Evolutionary conservation across 2,329 filamentous ascomycete genomes (phyloP).

Genomic region (Bipolaris gigantea): DNA sequence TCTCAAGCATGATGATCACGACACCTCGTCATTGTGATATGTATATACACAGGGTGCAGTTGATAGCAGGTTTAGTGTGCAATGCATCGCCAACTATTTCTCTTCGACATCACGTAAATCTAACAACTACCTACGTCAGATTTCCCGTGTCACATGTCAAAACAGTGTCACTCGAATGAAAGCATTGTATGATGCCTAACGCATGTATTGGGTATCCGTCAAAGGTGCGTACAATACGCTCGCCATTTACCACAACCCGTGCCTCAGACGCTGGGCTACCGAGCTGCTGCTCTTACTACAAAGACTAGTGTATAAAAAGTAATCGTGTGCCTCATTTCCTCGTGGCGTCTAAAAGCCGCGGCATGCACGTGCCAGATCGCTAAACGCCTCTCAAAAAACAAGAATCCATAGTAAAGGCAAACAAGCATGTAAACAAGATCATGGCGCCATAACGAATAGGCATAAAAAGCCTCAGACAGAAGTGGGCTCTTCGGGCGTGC

Average conservation of each 20-base stretch:
- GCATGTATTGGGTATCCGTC: not conserved
- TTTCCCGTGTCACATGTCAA: not conserved
- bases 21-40: not conserved
- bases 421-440: not conserved
- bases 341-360: not conserved
- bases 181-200: not conserved
- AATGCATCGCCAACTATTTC: too few species aligned
- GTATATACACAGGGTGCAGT: not conserved
- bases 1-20: not conserved
- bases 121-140: not conserved
- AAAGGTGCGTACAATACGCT: not conserved
- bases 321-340: conserved; percentile 3
- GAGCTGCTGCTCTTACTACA: not conserved
- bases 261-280: not conserved
- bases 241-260: not conserved
- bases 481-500: conserved; percentile 20
- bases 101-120: not conserved
- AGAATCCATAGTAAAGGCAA: not conserved
- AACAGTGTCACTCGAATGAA: not conserved
- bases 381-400: not conserved
- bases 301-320: conserved; percentile 2
- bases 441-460: not conserved
- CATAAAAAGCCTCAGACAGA: not conserved
- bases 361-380: not conserved
- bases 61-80: too few species aligned